Evolutionary conservation across 495 filamentous ascomycete species (phyloP), one percentile per base, ranked within the genome.

Genomic region (Penicillium nucicola): DNA sequence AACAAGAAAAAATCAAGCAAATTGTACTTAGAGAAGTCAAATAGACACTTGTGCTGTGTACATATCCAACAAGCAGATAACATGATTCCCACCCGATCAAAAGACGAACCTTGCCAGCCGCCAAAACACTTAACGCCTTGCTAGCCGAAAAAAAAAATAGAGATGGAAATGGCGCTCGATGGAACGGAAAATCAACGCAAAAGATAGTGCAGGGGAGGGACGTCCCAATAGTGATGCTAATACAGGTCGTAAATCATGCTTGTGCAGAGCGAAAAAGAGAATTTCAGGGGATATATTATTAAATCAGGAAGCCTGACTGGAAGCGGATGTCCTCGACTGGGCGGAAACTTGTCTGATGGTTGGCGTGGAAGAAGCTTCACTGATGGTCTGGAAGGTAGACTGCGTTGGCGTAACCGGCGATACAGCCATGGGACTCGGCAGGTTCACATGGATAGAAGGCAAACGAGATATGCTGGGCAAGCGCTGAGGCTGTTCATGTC

Each of bases 391-490:
- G 2, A 33, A 50, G 7, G 48, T 58, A 3, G 52, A 35, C 13
- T 45, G 51, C 2, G 59, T 65, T 0, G 70, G 67, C 0, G 68
- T 67, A 14, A 55, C 50, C n/a, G 69, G 70, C 1, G 57, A 68
- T 13, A 62, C 48, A 40, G 55, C 50, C 8, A 64, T 47, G 4
- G 74, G 70, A 48, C 61, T 74, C 9, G 65, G 64, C n/a, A 64
- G 42, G 12, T 75, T 65, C 35, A 77, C 58, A 15, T 70, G 69
- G 22, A 77, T 77, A 1, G 69, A 67, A 22, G 74, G 70, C 12
- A 74, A 43, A 6, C 58, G 59, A 20, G 55, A 55, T 14, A 70
- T 33, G 18, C 57, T 31, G 10, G 58, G 66, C 15, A 66, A 37
- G 11, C 54, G 63, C 17, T 50, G 58, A 10, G 46, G 30, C 5